phyloP scores from a whole-genome alignment of 192 early-diverging fungal genomes.

The Coemansia sp. region DNA sequence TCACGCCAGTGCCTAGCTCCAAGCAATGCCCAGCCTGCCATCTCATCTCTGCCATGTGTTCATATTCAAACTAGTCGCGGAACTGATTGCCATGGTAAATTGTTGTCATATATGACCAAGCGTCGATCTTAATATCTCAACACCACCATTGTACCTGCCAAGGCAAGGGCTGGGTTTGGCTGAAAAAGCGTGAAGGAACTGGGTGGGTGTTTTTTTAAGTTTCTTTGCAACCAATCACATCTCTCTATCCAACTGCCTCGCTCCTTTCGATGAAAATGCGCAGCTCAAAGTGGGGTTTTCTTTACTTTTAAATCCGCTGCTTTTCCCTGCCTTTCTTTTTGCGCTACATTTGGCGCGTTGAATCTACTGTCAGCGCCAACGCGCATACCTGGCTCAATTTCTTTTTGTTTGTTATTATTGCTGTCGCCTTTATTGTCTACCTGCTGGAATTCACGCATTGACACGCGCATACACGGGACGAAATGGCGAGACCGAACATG shows the following conservation, averaged over 20 bases:
- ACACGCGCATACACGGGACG: neutral
- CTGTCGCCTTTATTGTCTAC: neutral
- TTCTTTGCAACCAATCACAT: neutral
- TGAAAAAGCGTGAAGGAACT: too few species aligned
- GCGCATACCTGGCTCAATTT: neutral
- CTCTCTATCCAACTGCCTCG: neutral
- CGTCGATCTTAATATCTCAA: neutral
- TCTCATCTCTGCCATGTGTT: neutral
- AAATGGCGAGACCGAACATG: neutral
- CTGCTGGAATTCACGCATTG: neutral
- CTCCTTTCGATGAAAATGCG: neutral
- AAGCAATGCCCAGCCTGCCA: too few species aligned
- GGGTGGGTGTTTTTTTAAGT: too few species aligned
- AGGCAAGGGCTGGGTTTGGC: too few species aligned
- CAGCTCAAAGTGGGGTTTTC: neutral
- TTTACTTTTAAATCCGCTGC: too few species aligned
- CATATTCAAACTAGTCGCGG: neutral
- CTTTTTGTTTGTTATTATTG: neutral
- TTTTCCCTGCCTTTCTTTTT: neutral
- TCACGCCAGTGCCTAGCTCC: too few species aligned
- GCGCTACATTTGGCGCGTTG: neutral
- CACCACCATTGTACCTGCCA: neutral
- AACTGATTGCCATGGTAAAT: neutral
- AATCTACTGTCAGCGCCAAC: neutral
- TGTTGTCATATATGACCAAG: neutral